A percentile compares a stretch with the other conserved stretches of the same genome.
These are phyloP conservation scores for Aspergillus haitiensis DNA, from an alignment of 495 filamentous ascomycete species.

Conservation along the genomic window DNA sequence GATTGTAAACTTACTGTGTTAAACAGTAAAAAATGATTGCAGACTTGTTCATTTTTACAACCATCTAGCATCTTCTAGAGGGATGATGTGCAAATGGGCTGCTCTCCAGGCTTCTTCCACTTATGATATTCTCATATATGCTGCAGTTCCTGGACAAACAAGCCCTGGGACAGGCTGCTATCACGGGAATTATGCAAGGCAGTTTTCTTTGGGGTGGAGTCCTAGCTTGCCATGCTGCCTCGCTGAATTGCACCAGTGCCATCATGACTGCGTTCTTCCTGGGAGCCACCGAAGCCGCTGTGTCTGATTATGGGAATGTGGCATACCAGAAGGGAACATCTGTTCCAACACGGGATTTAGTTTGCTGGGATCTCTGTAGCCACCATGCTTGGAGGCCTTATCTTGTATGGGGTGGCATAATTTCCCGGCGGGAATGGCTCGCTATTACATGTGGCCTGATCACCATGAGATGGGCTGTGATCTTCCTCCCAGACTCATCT, in stretches of 20 bases:
- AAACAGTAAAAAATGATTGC: no score
- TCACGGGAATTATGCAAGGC: constrained; percentile 7
- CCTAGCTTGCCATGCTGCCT: not conserved
- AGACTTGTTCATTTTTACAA: no score
- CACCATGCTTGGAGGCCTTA: constrained; percentile 58
- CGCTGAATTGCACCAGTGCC: constrained; percentile 6
- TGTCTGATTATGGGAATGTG: constrained; percentile 46
- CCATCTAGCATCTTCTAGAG: no score
- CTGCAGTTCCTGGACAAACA: constrained; percentile 17
- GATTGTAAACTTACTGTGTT: no score
- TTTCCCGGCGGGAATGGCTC: constrained; percentile 44
- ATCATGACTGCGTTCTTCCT: constrained; percentile 51
- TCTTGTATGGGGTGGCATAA: constrained; percentile 60
- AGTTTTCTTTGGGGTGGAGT: constrained; percentile 1
- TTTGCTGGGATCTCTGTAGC: constrained; percentile 61
- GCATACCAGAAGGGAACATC: constrained; percentile 62
- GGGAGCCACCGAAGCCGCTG: constrained; percentile 60
- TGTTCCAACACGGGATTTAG: constrained; percentile 57
- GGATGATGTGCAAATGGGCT: no score
- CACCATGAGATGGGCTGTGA: constrained; percentile 53
- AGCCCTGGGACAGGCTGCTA: constrained; percentile 4
- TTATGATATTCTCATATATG: constrained; percentile 17
- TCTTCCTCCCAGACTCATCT: constrained; percentile 54
- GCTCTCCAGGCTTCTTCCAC: constrained; percentile 10
- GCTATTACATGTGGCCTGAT: constrained; percentile 59